A percentile compares a stretch with the other conserved stretches of the same genome.
phyloP scores from a whole-genome alignment of 177 flowering plant genomes.

The Vitis hybrid region DNA sequence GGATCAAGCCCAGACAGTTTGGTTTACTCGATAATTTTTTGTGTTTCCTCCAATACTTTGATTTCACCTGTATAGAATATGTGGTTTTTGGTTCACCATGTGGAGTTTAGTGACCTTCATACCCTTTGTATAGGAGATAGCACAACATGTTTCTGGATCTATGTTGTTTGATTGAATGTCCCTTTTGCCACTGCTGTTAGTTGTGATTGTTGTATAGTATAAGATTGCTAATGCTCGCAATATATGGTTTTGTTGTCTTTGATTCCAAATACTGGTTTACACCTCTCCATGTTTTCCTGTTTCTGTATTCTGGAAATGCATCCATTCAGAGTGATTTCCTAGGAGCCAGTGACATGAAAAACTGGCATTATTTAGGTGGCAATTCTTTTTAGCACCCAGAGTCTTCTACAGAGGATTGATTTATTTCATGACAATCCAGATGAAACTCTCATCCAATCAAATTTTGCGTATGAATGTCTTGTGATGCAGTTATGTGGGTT shows the following conservation, averaged over 20 bases:
- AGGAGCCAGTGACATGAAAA: too few species aligned
- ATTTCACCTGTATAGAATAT: background rate
- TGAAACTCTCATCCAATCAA: too few species aligned
- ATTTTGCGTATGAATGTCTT: too few species aligned
- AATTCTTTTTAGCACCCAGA: too few species aligned
- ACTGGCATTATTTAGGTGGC: too few species aligned
- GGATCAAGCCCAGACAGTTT: background rate
- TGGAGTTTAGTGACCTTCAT: background rate
- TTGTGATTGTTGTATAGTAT: background rate
- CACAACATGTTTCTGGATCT: background rate
- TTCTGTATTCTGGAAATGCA: background rate
- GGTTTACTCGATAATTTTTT: background rate
- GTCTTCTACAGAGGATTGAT: too few species aligned
- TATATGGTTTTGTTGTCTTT: background rate
- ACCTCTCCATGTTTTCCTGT: background rate
- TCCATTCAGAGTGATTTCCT: too few species aligned
- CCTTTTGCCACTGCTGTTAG: background rate
- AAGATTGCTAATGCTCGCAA: background rate
- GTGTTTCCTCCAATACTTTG: background rate
- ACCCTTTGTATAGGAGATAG: background rate
- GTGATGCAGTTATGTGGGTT: too few species aligned
- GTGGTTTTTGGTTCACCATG: background rate
- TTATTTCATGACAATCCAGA: too few species aligned
- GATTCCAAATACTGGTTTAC: background rate
- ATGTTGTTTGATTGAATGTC: background rate